A percentile compares a stretch with the other conserved stretches of the same genome.
These are phyloP conservation scores for Sporothrix dimorphospora DNA, from an alignment of 2,329 filamentous ascomycete genomes.

Conservation along the genomic window DNA sequence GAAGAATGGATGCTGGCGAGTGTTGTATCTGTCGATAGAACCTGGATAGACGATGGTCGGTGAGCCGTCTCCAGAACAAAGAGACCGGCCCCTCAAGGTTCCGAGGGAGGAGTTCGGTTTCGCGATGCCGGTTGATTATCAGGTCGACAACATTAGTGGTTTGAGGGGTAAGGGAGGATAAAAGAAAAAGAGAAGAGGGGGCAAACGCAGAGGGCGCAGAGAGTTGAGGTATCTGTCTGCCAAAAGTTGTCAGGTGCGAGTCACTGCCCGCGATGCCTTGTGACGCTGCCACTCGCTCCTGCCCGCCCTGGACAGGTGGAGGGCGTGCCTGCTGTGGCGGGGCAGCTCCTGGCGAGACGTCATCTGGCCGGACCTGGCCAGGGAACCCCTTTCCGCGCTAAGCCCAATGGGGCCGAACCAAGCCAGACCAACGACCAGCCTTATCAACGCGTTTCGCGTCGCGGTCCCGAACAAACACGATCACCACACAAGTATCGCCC, in stretches of 20 bases:
- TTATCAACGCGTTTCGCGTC: too few relatives aligned
- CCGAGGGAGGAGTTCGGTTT: background rate
- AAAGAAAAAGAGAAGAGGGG: background rate
- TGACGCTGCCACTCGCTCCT: background rate
- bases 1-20: background rate
- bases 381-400: background rate
- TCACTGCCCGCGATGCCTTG: constrained; percentile 12
- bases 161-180: background rate
- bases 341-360: constrained; percentile 14
- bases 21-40: background rate
- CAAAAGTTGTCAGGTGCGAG: constrained; percentile 11
- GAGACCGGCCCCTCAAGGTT: background rate
- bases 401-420: background rate
- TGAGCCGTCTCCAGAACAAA: background rate
- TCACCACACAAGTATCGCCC: too few relatives aligned
- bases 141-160: too few relatives aligned
- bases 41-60: background rate
- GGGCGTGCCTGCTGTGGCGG: constrained; percentile 9
- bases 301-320: background rate
- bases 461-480: too few relatives aligned
- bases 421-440: background rate
- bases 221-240: background rate
- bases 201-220: background rate
- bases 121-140: background rate
- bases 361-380: constrained; percentile 1